Evolutionary conservation across 164 flowering plant species (phyloP).

Genomic region (Stephania yunnanensis): DNA sequence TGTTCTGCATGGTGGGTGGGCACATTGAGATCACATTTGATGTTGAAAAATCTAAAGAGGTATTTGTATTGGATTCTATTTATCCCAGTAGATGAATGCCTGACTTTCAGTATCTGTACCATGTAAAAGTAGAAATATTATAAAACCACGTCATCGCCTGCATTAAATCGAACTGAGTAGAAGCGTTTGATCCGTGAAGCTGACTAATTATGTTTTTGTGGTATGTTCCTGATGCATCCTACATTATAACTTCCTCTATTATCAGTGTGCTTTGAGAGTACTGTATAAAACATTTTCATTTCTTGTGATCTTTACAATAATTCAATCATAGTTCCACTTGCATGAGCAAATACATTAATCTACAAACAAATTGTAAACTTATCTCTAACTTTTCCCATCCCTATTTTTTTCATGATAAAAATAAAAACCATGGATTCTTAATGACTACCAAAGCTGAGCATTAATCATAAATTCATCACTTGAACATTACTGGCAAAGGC

Average conservation of each 20-base stretch:
- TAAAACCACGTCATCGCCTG: neutral
- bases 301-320: slow-evolving; percentile 14
- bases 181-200: too few species aligned
- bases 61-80: too few species aligned
- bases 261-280: too few species aligned
- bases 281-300: neutral
- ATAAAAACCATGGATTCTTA: neutral
- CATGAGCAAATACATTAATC: neutral
- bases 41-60: too few species aligned
- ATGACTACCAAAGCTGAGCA: neutral
- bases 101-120: neutral
- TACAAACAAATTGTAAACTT: neutral
- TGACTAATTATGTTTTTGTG: too few species aligned
- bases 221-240: too few species aligned
- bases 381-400: neutral
- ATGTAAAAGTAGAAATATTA: neutral
- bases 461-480: slow-evolving; percentile 8
- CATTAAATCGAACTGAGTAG: neutral
- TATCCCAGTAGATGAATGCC: neutral
- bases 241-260: too few species aligned
- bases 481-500: slow-evolving; percentile 29
- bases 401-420: slow-evolving; percentile 1
- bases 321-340: neutral
- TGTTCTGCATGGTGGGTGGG: neutral
- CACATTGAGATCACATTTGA: too few species aligned